These are phyloP conservation scores for Thecaphora thlaspeos DNA, from an alignment of 1,284 basidiomycete species.

Conservation along the genomic window DNA sequence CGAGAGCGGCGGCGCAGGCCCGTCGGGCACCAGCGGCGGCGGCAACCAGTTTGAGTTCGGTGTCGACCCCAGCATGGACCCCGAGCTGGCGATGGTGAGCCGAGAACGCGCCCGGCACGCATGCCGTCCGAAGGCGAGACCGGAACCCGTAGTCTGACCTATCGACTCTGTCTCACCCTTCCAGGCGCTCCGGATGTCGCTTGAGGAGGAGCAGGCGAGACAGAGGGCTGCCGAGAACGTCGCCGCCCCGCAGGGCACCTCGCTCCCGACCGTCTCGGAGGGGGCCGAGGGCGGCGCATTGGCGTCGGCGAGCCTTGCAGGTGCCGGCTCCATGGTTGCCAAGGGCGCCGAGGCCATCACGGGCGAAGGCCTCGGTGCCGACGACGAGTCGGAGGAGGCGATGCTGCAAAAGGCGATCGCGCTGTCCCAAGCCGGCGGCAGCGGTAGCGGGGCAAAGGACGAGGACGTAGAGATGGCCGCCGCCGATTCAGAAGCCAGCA, in stretches of 20 bases:
- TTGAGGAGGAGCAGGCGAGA: constrained; percentile 92
- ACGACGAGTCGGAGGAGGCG: constrained; percentile 49
- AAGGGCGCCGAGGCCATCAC: constrained; percentile 47
- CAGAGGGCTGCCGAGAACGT: constrained; percentile 60
- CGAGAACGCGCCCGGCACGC: too few species aligned
- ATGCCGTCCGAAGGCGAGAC: too few species aligned
- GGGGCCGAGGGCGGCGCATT: constrained; percentile 15
- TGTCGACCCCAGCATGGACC: constrained; percentile 90
- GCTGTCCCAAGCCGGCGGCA: constrained; percentile 30
- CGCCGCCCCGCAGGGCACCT: constrained; percentile 26
- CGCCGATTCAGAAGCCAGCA: constrained; percentile 13
- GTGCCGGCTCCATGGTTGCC: constrained; percentile 46
- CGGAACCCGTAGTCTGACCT: not conserved
- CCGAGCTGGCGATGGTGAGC: constrained; percentile 90
- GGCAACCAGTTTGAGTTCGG: constrained; percentile 71
- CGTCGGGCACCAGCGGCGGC: constrained; percentile 48
- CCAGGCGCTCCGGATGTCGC: constrained; percentile 91
- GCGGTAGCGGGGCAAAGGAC: constrained; percentile 8
- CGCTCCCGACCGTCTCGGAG: constrained; percentile 36
- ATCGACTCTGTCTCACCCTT: not conserved
- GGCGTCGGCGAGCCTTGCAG: constrained; percentile 22
- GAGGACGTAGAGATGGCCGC: constrained; percentile 47
- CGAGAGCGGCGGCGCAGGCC: constrained; percentile 63
- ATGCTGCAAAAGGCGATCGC: constrained; percentile 49
- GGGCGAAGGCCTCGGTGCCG: constrained; percentile 39